Evolutionary conservation across 179 eudicot genomes (phyloP).

Genomic region (Carnegiea gigantea): DNA sequence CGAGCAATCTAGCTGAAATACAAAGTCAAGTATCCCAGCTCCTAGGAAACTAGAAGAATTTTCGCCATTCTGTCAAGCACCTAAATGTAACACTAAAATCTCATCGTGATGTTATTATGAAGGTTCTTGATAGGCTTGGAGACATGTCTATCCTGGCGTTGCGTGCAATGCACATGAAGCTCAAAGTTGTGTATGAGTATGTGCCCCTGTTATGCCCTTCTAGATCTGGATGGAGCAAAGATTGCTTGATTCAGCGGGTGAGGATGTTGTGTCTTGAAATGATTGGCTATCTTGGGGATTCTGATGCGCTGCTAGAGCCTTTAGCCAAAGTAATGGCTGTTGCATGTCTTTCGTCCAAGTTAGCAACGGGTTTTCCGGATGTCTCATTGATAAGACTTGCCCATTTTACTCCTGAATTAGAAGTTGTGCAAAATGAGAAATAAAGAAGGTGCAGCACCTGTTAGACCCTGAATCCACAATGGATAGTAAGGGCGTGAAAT

Average conservation of each 20-base stretch:
- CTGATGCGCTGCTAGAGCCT: conserved; percentile 47
- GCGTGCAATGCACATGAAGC: conserved; percentile 64
- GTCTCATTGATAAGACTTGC: conserved; percentile 31
- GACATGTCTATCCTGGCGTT: conserved; percentile 45
- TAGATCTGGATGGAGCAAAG: conserved; percentile 35
- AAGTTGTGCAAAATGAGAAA: conserved; percentile 53
- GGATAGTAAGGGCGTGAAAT: conserved; percentile 32
- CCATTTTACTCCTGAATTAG: conserved; percentile 45
- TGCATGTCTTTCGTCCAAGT: conserved; percentile 46
- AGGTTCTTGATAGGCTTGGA: conserved; percentile 50
- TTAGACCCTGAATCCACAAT: conserved; percentile 46
- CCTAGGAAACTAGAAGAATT: conserved; percentile 47
- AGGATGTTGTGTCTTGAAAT: conserved; percentile 32
- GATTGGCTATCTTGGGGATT: conserved; percentile 46
- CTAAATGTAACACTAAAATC: conserved; percentile 32
- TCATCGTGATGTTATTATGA: conserved; percentile 41
- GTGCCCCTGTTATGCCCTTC: conserved; percentile 33
- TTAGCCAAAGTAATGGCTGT: conserved; percentile 71
- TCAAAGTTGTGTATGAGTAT: conserved; percentile 45
- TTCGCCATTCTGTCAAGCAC: conserved; percentile 26
- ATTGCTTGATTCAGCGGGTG: conserved; percentile 29
- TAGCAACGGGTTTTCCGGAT: conserved; percentile 30
- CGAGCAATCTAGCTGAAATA: conserved; percentile 18
- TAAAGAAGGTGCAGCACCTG: conserved; percentile 41
- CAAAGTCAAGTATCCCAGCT: conserved; percentile 37